Percentiles rank a stretch among this genome's conserved stretches.
Conservation (phyloP, 345 rosid species). For the Corymbia maculata region DNA sequence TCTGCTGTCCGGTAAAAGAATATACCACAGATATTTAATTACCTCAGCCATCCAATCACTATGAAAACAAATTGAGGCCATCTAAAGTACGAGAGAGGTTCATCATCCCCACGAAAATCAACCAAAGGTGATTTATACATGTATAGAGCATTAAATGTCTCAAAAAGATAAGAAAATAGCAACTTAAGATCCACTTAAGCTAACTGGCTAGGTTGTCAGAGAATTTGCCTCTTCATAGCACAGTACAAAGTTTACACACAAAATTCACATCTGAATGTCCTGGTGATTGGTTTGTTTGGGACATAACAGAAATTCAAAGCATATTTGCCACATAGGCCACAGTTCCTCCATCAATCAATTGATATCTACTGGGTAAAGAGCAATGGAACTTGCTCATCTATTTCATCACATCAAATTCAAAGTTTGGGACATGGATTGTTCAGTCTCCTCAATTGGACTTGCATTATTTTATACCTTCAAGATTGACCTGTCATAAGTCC, state of each 20-base stretch:
- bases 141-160: neutral
- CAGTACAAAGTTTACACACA: neutral
- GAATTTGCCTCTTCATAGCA: neutral
- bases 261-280: neutral
- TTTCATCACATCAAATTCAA: neutral
- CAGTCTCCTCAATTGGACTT: neutral
- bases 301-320: neutral
- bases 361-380: neutral
- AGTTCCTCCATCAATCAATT: neutral
- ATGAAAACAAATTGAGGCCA: neutral
- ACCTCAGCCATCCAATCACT: neutral
- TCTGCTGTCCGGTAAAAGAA: neutral
- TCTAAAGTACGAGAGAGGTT: neutral
- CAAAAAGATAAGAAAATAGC: neutral
- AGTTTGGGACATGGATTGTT: neutral
- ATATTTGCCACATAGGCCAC: neutral
- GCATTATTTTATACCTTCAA: slow-evolving; percentile 35
- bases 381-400: neutral
- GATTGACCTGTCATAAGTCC: slow-evolving; percentile 83
- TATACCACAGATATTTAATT: neutral
- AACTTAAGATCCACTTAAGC: neutral
- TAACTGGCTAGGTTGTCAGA: neutral
- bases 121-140: neutral
- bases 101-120: neutral
- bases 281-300: neutral